phyloP scores from a whole-genome alignment of 805 yeast genomes.

The Starmerella vaccinii region DNA sequence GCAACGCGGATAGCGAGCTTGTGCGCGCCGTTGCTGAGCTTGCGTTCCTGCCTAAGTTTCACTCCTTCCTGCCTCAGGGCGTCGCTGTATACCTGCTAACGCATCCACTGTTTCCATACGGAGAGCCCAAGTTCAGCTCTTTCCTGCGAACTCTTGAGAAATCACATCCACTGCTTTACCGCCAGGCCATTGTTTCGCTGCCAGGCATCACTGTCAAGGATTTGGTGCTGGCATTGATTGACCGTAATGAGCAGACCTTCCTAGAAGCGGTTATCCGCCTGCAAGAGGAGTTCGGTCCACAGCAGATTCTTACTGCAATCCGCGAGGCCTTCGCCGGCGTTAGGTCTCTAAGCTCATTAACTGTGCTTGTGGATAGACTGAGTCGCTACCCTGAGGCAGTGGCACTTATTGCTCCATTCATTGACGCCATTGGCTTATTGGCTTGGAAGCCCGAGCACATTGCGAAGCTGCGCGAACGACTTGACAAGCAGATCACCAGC shows the following conservation, averaged over 20 bases:
- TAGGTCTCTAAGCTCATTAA: conserved; percentile 22
- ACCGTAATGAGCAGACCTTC: conserved; percentile 51
- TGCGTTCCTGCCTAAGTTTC: conserved; percentile 31
- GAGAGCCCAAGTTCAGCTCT: conserved; percentile 34
- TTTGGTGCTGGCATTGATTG: conserved; percentile 49
- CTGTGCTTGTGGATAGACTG: conserved; percentile 36
- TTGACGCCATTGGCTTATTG: conserved; percentile 66
- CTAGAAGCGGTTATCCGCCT: conserved; percentile 58
- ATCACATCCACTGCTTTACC: conserved; percentile 49
- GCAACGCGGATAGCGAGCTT: conserved; percentile 51
- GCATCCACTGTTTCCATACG: conserved; percentile 73
- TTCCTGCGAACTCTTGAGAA: conserved; percentile 44
- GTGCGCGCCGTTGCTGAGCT: conserved; percentile 39
- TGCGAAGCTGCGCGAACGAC: conserved; percentile 36
- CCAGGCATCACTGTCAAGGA: conserved; percentile 57
- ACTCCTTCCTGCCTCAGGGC: conserved; percentile 39
- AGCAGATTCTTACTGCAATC: conserved; percentile 28
- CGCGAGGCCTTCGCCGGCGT: conserved; percentile 24
- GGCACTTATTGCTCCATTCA: conserved; percentile 50
- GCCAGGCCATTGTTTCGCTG: conserved; percentile 76
- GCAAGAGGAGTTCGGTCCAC: conserved; percentile 51
- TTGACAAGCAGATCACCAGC: conserved; percentile 41
- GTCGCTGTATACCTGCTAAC: conserved; percentile 66
- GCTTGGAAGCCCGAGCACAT: conserved; percentile 49
- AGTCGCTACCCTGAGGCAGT: conserved; percentile 43